These are phyloP conservation scores for Pholiota molesta DNA, from an alignment of 768 basidiomycete species.

Conservation along the genomic window DNA sequence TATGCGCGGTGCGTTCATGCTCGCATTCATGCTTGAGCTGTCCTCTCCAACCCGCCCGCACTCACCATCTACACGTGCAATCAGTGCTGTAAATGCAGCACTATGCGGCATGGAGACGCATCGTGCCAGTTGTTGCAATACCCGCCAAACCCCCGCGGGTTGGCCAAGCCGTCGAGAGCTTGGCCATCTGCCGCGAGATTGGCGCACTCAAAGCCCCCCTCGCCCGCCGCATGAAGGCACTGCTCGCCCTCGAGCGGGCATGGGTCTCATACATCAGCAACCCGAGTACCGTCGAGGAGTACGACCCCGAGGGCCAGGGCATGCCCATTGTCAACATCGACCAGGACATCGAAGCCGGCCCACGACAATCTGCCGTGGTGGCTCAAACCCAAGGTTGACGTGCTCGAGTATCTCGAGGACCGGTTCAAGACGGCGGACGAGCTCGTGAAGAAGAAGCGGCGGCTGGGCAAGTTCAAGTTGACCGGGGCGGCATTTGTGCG, in stretches of 20 bases:
- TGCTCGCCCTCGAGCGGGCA: conserved; percentile 77
- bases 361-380: conserved; percentile 74
- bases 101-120: no score
- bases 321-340: conserved; percentile 53
- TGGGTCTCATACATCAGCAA: conserved; percentile 96
- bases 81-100: no score
- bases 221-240: conserved; percentile 77
- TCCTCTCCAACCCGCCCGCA: no score
- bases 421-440: conserved; percentile 85
- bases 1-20: no score
- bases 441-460: conserved; percentile 72
- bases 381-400: conserved; percentile 82
- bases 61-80: no score
- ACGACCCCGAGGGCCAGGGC: conserved; percentile 68
- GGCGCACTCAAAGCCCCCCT: conserved; percentile 71
- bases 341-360: conserved; percentile 45
- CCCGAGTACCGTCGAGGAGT: conserved; percentile 82
- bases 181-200: conserved; percentile 85
- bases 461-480: conserved; percentile 73
- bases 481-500: conserved; percentile 88
- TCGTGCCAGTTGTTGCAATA: no score
- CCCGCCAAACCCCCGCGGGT: no score
- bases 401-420: conserved; percentile 84
- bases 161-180: conserved; percentile 94
- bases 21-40: no score